phyloP scores from a whole-genome alignment of 371 early-diverging fungal genomes.

The Mortierella sp. region DNA sequence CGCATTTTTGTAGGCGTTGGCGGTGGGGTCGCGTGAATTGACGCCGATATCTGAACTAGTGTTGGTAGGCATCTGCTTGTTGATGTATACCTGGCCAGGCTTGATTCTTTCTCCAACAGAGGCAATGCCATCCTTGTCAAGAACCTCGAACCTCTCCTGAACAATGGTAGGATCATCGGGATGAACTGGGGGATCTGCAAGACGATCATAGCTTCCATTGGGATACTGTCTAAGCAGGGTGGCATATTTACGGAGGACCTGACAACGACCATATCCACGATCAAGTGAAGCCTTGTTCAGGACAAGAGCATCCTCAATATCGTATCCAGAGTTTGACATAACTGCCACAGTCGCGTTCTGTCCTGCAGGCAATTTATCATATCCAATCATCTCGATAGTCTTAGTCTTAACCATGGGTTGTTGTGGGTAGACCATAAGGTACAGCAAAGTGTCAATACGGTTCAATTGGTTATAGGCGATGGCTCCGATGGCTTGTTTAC shows the following conservation, averaged over 20 bases:
- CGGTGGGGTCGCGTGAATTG: conserved; percentile 55
- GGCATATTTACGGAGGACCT: conserved; percentile 93
- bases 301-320: conserved; percentile 99
- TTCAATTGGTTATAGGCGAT: conserved; percentile 96
- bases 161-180: conserved; percentile 53
- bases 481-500: conserved; percentile 99
- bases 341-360: conserved; percentile 99
- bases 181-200: conserved; percentile 80
- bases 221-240: conserved; percentile 86
- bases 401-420: conserved; percentile 99
- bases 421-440: conserved; percentile 98
- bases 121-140: conserved; percentile 93
- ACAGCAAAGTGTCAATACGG: conserved; percentile 97
- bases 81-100: conserved; percentile 82
- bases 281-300: conserved; percentile 98
- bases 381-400: conserved; percentile 98
- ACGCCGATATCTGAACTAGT: conserved; percentile 73
- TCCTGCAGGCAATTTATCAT: conserved; percentile 98
- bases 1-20: conserved; percentile 76
- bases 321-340: conserved; percentile 99
- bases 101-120: conserved; percentile 87
- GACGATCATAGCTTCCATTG: conserved; percentile 91
- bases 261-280: conserved; percentile 99
- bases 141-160: conserved; percentile 68
- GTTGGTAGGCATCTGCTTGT: conserved; percentile 91